A percentile compares a stretch with the other conserved stretches of the same genome.
Conservation (phyloP, 2,329 filamentous ascomycete genomes). For the Xylaria sp. region DNA sequence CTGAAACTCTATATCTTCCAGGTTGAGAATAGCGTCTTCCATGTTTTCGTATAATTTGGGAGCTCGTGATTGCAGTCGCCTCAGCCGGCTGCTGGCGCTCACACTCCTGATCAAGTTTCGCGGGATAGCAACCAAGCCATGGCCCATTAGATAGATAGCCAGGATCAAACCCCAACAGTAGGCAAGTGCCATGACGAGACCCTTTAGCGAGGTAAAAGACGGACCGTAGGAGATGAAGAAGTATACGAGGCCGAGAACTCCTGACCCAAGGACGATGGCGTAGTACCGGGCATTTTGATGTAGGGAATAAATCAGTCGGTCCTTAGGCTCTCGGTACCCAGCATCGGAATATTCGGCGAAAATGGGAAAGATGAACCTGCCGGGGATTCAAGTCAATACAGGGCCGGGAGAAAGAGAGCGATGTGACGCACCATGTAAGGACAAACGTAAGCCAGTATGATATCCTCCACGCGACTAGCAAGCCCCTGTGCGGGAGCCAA, state of each 20-base stretch:
- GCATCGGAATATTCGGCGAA: slow-evolving; percentile 95
- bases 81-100: slow-evolving; percentile 77
- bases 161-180: slow-evolving; percentile 93
- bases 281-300: slow-evolving; percentile 91
- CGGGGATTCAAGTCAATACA: slow-evolving; percentile 33
- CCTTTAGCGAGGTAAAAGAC: slow-evolving; percentile 78
- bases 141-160: slow-evolving; percentile 97
- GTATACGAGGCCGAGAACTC: slow-evolving; percentile 79
- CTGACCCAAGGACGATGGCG: slow-evolving; percentile 77
- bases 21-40: slow-evolving; percentile 80
- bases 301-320: slow-evolving; percentile 84
- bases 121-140: slow-evolving; percentile 92
- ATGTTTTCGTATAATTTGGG: slow-evolving; percentile 87
- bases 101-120: slow-evolving; percentile 82
- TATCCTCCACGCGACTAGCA: slow-evolving; percentile 92
- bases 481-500: slow-evolving; percentile 81
- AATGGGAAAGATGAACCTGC: slow-evolving; percentile 87
- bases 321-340: slow-evolving; percentile 87
- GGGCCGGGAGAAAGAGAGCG: background rate
- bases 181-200: slow-evolving; percentile 88
- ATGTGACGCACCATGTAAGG: slow-evolving; percentile 77
- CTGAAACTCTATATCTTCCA: slow-evolving; percentile 85
- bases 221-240: slow-evolving; percentile 82
- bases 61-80: slow-evolving; percentile 79
- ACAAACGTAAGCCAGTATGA: slow-evolving; percentile 97